Conservation (phyloP, 768 basidiomycete genomes). For the Rhizopogon sp. region DNA sequence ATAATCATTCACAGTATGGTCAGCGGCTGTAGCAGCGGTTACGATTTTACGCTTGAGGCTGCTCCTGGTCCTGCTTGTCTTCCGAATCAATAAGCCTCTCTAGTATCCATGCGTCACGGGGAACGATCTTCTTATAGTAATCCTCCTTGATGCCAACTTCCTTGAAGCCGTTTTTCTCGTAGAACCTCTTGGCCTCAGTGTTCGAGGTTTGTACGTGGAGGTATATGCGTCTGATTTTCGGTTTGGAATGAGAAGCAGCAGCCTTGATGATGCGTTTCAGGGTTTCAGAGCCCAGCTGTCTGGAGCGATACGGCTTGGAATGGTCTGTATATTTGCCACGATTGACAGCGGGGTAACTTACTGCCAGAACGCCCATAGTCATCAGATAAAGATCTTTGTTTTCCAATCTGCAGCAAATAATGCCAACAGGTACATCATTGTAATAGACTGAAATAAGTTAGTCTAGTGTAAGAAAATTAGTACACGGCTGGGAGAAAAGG, state of each 20-base stretch:
- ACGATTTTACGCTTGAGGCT: not conserved
- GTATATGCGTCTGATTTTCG: slow-evolving; percentile 65
- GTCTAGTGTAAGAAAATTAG: not conserved
- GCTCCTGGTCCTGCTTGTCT: not conserved
- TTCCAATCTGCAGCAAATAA: slow-evolving; percentile 82
- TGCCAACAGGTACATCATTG: slow-evolving; percentile 90
- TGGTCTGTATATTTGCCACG: slow-evolving; percentile 12
- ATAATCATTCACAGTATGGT: not conserved
- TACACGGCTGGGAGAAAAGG: slow-evolving; percentile 9
- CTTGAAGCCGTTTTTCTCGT: slow-evolving; percentile 77
- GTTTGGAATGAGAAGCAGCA: slow-evolving; percentile 53
- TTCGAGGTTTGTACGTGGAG: slow-evolving; percentile 89
- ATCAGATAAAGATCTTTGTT: slow-evolving; percentile 67
- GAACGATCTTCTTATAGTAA: slow-evolving; percentile 89
- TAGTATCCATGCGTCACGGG: slow-evolving; percentile 83
- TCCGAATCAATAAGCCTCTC: slow-evolving; percentile 46
- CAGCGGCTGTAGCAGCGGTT: not conserved
- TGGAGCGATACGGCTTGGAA: slow-evolving; percentile 76
- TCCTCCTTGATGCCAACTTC: slow-evolving; percentile 60
- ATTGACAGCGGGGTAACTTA: slow-evolving; percentile 33
- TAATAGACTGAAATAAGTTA: slow-evolving; percentile 62
- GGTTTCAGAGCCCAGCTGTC: slow-evolving; percentile 67
- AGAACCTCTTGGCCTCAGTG: slow-evolving; percentile 70
- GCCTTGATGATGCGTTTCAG: slow-evolving; percentile 64
- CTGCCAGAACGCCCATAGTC: slow-evolving; percentile 90